Percentiles rank a stretch among this genome's conserved stretches.
phyloP scores from a whole-genome alignment of 2,329 filamentous ascomycete species.

The Akanthomyces muscarius region DNA sequence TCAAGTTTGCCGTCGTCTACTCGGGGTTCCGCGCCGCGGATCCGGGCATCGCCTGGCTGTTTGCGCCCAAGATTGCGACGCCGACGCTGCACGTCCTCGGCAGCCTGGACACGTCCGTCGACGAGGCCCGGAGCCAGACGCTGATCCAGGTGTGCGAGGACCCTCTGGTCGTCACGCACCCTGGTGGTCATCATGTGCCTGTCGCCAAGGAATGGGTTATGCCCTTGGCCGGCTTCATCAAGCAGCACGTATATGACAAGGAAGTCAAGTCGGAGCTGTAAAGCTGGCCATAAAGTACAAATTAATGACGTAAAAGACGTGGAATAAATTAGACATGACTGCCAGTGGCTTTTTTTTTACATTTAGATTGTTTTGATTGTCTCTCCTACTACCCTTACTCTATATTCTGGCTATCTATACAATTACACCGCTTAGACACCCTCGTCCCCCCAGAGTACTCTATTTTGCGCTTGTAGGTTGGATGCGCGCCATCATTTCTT shows the following conservation, averaged over 20 bases:
- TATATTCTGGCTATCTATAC: constrained; percentile 14
- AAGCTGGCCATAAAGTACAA: background rate
- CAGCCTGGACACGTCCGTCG: constrained; percentile 81
- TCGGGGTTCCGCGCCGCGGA: constrained; percentile 69
- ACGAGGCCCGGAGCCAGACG: constrained; percentile 65
- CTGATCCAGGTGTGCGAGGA: constrained; percentile 62
- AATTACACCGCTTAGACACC: constrained; percentile 11
- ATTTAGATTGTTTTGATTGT: constrained; percentile 7
- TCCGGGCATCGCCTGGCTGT: constrained; percentile 57
- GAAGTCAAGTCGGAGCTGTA: constrained; percentile 25
- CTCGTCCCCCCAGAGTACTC: constrained; percentile 15
- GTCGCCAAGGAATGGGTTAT: constrained; percentile 76
- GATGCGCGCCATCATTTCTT: constrained; percentile 99
- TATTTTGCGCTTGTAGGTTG: constrained; percentile 55
- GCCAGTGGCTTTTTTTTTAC: background rate
- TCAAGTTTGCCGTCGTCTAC: constrained; percentile 71
- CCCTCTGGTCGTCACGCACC: constrained; percentile 61
- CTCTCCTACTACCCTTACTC: background rate
- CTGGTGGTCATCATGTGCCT: constrained; percentile 87
- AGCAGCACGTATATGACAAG: constrained; percentile 32
- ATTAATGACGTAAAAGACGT: constrained; percentile 18
- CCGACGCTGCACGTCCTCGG: constrained; percentile 80
- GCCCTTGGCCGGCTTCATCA: constrained; percentile 69
- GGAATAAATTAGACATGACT: background rate
- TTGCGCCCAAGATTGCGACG: constrained; percentile 70